Conservation (phyloP, 371 early-diverging fungal species). For the Vairimorpha apis region DNA sequence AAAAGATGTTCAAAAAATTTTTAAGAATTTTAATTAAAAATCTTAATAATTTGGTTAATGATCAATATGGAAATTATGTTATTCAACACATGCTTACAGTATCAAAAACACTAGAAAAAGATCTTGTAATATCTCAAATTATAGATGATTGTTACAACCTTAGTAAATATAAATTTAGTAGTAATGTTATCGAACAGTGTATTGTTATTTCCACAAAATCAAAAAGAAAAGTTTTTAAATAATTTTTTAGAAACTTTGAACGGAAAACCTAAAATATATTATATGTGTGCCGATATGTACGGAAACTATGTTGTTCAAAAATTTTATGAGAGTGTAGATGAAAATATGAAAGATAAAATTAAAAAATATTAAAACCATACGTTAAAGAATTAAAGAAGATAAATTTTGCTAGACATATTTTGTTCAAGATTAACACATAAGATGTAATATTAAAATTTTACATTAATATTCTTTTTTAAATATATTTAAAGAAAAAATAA, state of each 20-base stretch:
- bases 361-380: slow-evolving; percentile 46
- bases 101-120: slow-evolving; percentile 67
- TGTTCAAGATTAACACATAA: slow-evolving; percentile 53
- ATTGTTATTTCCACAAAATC: slow-evolving; percentile 35
- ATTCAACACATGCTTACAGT: slow-evolving; percentile 94
- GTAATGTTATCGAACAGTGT: slow-evolving; percentile 82
- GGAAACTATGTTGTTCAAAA: slow-evolving; percentile 99
- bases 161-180: slow-evolving; percentile 90
- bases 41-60: slow-evolving; percentile 79
- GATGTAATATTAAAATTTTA: too few relatives aligned
- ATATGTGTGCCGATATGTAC: slow-evolving; percentile 93
- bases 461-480: too few relatives aligned
- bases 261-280: slow-evolving; percentile 71
- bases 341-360: slow-evolving; percentile 48
- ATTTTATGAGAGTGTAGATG: slow-evolving; percentile 72
- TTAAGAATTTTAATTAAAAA: slow-evolving; percentile 65
- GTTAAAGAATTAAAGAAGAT: slow-evolving; percentile 59
- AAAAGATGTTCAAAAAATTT: slow-evolving; percentile 32
- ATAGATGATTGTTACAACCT: slow-evolving; percentile 54
- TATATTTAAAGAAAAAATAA: too few relatives aligned
- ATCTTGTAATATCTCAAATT: slow-evolving; percentile 75
- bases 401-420: slow-evolving; percentile 62
- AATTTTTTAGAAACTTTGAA: slow-evolving; percentile 34
- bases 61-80: slow-evolving; percentile 99
- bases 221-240: slow-evolving; percentile 39